phyloP scores from a whole-genome alignment of 371 early-diverging fungal genomes.

The Mucor lusitanicus region DNA sequence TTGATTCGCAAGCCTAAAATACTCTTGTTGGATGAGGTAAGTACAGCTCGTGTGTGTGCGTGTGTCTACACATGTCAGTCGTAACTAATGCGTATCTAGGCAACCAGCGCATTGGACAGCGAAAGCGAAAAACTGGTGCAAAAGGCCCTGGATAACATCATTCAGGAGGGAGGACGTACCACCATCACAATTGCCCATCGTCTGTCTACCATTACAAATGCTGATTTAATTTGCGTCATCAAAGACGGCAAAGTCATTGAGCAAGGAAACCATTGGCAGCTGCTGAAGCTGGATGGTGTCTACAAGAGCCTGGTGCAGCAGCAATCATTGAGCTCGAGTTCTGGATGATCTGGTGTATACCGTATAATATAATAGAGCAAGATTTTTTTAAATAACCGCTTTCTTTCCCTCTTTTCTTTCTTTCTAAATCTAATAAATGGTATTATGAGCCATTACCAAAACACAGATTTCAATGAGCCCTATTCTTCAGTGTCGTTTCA shows the following conservation, averaged over 20 bases:
- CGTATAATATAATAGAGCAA: too few relatives aligned
- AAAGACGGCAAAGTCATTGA: conserved; percentile 80
- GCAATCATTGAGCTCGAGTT: conserved; percentile 19
- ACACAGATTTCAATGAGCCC: conserved; percentile 37
- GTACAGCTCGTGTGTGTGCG: too few relatives aligned
- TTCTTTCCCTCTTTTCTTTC: not conserved
- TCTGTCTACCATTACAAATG: conserved; percentile 72
- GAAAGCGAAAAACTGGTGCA: conserved; percentile 90
- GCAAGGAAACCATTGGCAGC: conserved; percentile 77
- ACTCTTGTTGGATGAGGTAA: conserved; percentile 95
- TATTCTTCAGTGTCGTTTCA: conserved; percentile 52
- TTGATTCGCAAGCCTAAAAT: conserved; percentile 84
- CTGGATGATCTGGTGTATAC: not conserved
- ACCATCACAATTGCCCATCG: conserved; percentile 76
- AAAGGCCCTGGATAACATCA: conserved; percentile 77
- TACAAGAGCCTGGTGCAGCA: conserved; percentile 39
- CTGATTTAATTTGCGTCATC: conserved; percentile 79
- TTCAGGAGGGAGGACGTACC: conserved; percentile 58
- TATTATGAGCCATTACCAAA: conserved; percentile 12
- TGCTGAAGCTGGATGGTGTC: conserved; percentile 46
- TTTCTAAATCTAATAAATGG: not conserved
- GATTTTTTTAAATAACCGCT: not conserved
- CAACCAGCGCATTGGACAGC: conserved; percentile 84
- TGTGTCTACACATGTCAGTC: too few relatives aligned
- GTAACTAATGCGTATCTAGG: not conserved